Percentiles rank a stretch among this genome's conserved stretches.
Evolutionary conservation across 2,329 filamentous ascomycete genomes (phyloP).

Genomic region (Pseudomassariella vexata): DNA sequence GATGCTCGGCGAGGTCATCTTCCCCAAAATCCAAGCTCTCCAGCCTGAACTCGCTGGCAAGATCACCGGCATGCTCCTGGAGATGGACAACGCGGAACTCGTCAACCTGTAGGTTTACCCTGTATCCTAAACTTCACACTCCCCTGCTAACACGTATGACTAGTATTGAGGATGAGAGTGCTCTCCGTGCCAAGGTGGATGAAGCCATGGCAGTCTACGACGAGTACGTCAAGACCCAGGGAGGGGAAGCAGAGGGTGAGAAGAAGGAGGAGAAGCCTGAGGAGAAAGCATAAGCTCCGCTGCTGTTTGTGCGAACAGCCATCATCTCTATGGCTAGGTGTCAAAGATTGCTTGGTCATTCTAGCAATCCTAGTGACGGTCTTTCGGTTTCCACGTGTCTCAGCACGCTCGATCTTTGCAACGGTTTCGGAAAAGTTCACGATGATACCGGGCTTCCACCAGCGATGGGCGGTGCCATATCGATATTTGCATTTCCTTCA

Average conservation of each 20-base stretch:
- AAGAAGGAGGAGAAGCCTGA: constrained; percentile 46
- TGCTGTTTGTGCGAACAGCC: constrained; percentile 1
- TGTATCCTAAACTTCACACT: background rate
- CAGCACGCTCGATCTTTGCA: constrained; percentile 16
- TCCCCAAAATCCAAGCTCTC: constrained; percentile 94
- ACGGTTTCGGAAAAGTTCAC: constrained; percentile 27
- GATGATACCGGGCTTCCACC: constrained; percentile 17
- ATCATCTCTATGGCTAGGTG: no score
- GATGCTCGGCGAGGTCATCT: constrained; percentile 94
- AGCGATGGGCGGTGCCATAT: constrained; percentile 18
- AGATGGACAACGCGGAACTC: constrained; percentile 97
- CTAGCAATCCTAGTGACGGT: constrained; percentile 10
- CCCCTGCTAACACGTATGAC: constrained; percentile 20
- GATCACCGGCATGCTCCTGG: constrained; percentile 98
- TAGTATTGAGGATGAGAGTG: constrained; percentile 85
- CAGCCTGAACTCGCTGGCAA: constrained; percentile 96
- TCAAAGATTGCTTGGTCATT: background rate
- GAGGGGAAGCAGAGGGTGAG: constrained; percentile 25
- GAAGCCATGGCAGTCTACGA: constrained; percentile 97
- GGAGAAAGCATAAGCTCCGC: constrained; percentile 42
- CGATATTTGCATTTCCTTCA: constrained; percentile 25
- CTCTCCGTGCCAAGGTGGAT: constrained; percentile 91
- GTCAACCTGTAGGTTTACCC: constrained; percentile 77
- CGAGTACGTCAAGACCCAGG: constrained; percentile 92
- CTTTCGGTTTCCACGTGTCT: no score